Evolutionary conservation across 352 stramenopile species (phyloP), one percentile per base, ranked within the genome.

Genomic region (Pythium guiyangense): DNA sequence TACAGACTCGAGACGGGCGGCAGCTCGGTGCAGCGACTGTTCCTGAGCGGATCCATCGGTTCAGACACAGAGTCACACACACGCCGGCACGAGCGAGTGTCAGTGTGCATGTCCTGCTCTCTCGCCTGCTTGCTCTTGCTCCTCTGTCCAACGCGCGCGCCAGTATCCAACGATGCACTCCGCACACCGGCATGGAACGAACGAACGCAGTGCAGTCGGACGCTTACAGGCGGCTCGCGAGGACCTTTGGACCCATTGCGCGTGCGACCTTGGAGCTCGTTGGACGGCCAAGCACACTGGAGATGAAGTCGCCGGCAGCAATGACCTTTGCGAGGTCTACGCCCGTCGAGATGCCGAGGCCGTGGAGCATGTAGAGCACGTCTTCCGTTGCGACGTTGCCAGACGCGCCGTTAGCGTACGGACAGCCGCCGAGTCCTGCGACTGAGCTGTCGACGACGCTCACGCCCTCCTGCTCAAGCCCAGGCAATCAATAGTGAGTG

Each of bases 331-430:
- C 45, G n/a, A 98, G 60, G 70, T 98, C 84, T 18, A 98, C 88
- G 43, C 94, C 96, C 12, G 96, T 98, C n/a, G 76, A 63, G 35
- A 99, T 91, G 37, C 96, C 94, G 44, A 98, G 74, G 14, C 96
- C 96, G 51, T 98, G 70, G 35, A 99, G 64, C 95, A 99, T 98
- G 77, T 98, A 99, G 8, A 99, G 77, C 45, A 98, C 90, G 69
- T 99, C 96, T 72, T 99, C 96, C 0, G 96, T 99, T 11, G 96
- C 94, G 18, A 99, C 92, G 70, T 99, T 99, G 35, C 96, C 96
- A 6, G 90, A 97, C 15, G 96, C 96, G 53, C 96, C 96, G n/a
- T 83, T 87, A 14, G 96, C 96, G 70, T 98, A 99, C 12, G 96
- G 96, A 59, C 96, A 99, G 15, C 96, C 96, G 34, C 96, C 96